Conservation (phyloP, 345 rosid genomes). For the Bretschneidera sinensis region DNA sequence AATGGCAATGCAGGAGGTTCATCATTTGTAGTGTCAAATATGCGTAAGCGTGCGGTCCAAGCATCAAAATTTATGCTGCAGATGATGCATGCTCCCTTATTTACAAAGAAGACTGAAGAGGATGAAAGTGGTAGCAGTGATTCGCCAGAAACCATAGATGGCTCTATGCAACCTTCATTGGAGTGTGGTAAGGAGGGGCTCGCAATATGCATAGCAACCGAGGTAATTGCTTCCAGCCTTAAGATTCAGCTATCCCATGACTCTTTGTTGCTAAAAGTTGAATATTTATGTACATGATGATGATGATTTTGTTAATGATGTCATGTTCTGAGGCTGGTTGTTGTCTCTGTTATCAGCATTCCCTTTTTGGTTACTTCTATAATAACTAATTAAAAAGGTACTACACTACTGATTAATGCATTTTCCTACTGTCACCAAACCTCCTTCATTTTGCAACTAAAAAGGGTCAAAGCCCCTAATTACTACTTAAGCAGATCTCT, state of each 20-base stretch:
- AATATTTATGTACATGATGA: neutral
- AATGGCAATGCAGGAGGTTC: constrained; percentile 63
- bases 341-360: neutral
- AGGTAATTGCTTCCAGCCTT: constrained; percentile 59
- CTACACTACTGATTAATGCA: too few relatives aligned
- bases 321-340: neutral
- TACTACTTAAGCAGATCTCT: too few relatives aligned
- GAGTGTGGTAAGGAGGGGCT: constrained; percentile 76
- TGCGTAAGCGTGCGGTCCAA: constrained; percentile 87
- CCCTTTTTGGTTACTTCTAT: neutral
- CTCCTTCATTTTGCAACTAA: neutral
- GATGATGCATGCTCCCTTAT: constrained; percentile 84
- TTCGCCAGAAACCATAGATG: constrained; percentile 33
- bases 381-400: too few relatives aligned
- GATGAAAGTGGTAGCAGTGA: constrained; percentile 26
- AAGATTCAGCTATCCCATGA: too few relatives aligned
- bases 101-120: constrained; percentile 41
- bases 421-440: neutral
- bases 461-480: too few relatives aligned
- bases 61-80: constrained; percentile 89
- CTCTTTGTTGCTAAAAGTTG: too few relatives aligned
- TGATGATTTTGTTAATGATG: neutral
- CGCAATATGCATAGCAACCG: constrained; percentile 73
- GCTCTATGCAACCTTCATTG: constrained; percentile 31
- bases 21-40: constrained; percentile 52